A percentile compares a stretch with the other conserved stretches of the same genome.
Evolutionary conservation across 345 rosid species (phyloP).

Genomic region (Toxicodendron radicans): DNA sequence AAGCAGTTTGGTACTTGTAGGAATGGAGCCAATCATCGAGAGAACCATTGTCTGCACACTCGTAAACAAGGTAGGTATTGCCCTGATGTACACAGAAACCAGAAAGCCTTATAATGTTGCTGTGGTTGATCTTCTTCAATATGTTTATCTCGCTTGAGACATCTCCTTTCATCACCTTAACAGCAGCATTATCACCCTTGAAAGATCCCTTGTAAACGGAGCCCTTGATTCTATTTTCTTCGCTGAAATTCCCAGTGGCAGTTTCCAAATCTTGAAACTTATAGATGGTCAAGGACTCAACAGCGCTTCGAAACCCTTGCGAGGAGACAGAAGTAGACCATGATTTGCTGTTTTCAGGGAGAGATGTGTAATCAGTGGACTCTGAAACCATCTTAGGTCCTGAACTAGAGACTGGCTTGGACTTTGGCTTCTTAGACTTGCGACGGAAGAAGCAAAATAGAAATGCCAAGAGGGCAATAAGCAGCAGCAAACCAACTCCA

Average conservation of each 20-base stretch:
- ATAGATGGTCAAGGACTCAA: slow-evolving; percentile 66
- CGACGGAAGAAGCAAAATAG: slow-evolving; percentile 37
- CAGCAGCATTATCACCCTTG: slow-evolving; percentile 72
- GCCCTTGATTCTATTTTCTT: slow-evolving; percentile 58
- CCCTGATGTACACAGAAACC: slow-evolving; percentile 81
- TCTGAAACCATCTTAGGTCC: slow-evolving; percentile 31
- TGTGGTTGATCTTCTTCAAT: slow-evolving; percentile 73
- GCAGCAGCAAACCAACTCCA: slow-evolving; percentile 45
- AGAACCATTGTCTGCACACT: slow-evolving; percentile 71
- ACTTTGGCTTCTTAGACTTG: slow-evolving; percentile 13
- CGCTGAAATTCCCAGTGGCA: slow-evolving; percentile 63
- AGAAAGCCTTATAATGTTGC: slow-evolving; percentile 77
- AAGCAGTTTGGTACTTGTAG: slow-evolving; percentile 21
- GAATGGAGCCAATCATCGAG: slow-evolving; percentile 64
- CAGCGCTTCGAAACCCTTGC: slow-evolving; percentile 45
- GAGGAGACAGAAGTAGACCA: slow-evolving; percentile 48
- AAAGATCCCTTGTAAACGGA: slow-evolving; percentile 65
- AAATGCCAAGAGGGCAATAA: slow-evolving; percentile 32
- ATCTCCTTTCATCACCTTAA: slow-evolving; percentile 81
- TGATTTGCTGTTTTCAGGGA: slow-evolving; percentile 30
- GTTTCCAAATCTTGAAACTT: slow-evolving; percentile 52
- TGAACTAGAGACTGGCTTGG: slow-evolving; percentile 15
- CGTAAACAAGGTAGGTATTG: slow-evolving; percentile 77
- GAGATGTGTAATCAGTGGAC: slow-evolving; percentile 35
- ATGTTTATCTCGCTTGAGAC: slow-evolving; percentile 77